Base-by-base conservation (phyloP, 495 filamentous ascomycete genomes). In the Lophiostoma macrostomum region DNA sequence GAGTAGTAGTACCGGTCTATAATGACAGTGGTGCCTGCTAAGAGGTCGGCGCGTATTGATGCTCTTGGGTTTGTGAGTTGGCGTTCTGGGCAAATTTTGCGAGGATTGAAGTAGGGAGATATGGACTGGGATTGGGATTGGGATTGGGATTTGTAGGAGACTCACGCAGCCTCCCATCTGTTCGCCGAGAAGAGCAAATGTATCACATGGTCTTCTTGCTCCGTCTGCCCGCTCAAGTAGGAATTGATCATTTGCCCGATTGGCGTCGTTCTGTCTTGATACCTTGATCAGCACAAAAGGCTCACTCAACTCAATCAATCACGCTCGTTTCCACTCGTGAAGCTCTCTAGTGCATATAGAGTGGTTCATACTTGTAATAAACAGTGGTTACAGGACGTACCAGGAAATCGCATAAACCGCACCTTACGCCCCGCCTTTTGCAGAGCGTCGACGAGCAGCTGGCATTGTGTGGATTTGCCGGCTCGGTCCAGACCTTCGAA, bases 171-270 rank as follows among this genome's bases (percentile, higher is more conserved):
- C 70, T 98, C 94, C 94, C 94, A 98, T 25, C 94, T 80, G 71
- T 98, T 97, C 8, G 93, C 90, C 25, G 88, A 91, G 74, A 97
- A 98, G 18, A 97, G 80, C 16, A 98, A 80, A 68, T 97, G 94
- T 60, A 97, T 95, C 5, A 83, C 84, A 64, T 96, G 91, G 68
- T 96, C 93, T 50, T 94, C 86, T 65, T 90, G 79, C 47, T 89
- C 78, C 43, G 81, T 73, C 59, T 87, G 70, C 58, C 79, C 78
- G 61, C 82, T 85, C 45, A 97, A 81, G 68, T 97, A 98, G 57
- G 72, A 71, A 70, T 95, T 82, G 65, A 98, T 98, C 73, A 95
- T 82, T 58, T 85, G 80, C 23, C 93, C 93, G 60, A 93, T 96
- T 5, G 89, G 77, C 16, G 93, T 96, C 12, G 81, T 85, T 60